A percentile compares a stretch with the other conserved stretches of the same genome.
Conservation (phyloP, 768 basidiomycete species). For the Filobasidium wieringae region DNA sequence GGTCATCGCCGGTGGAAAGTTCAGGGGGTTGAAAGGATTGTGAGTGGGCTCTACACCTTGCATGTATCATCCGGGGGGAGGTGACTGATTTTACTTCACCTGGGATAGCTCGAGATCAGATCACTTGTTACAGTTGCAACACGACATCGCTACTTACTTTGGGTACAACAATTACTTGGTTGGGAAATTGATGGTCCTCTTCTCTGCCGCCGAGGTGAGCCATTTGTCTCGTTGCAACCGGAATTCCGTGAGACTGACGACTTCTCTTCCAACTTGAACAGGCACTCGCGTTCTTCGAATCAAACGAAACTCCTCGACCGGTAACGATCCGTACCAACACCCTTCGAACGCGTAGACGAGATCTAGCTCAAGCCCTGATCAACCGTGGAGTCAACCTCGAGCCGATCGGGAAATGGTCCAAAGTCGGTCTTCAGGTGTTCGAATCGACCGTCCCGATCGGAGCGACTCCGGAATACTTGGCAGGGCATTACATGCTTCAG, state of each 20-base stretch:
- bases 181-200: conserved; percentile 87
- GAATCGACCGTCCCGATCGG: conserved; percentile 92
- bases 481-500: conserved; percentile 99
- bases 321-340: conserved; percentile 98
- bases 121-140: conserved; percentile 72
- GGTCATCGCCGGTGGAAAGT: conserved; percentile 9
- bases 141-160: conserved; percentile 89
- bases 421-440: conserved; percentile 96
- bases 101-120: conserved; percentile 65
- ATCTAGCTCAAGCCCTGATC: conserved; percentile 83
- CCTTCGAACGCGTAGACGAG: conserved; percentile 78
- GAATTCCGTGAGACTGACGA: background rate
- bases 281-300: conserved; percentile 97
- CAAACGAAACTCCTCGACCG: conserved; percentile 87
- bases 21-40: conserved; percentile 37
- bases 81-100: background rate
- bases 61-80: background rate
- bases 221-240: background rate
- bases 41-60: conserved; percentile 13
- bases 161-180: conserved; percentile 93
- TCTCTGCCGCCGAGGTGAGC: conserved; percentile 77
- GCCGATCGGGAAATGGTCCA: conserved; percentile 98
- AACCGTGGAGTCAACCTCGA: conserved; percentile 95
- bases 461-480: conserved; percentile 97
- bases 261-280: conserved; percentile 31